A percentile compares a stretch with the other conserved stretches of the same genome.
Evolutionary conservation across 768 basidiomycete genomes (phyloP).

Genomic region (Termitomyces sp.): DNA sequence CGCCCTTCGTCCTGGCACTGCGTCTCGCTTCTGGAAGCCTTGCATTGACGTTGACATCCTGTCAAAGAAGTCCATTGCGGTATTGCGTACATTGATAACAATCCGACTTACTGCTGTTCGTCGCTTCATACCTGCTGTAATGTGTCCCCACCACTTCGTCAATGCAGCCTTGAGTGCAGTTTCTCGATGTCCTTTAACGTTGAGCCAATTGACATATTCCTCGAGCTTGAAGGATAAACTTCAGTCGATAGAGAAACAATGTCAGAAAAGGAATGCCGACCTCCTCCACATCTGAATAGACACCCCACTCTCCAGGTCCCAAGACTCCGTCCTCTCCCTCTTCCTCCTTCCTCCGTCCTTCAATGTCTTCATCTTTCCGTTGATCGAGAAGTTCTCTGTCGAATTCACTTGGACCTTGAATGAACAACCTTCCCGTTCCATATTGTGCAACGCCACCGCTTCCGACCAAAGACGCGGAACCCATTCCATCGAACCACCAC

Average conservation of each 20-base stretch:
- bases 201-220: slow-evolving; percentile 83
- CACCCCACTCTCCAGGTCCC: slow-evolving; percentile 82
- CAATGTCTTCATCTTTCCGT: slow-evolving; percentile 53
- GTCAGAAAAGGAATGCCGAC: slow-evolving; percentile 34
- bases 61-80: slow-evolving; percentile 8
- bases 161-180: slow-evolving; percentile 70
- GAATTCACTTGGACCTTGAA: slow-evolving; percentile 86
- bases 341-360: slow-evolving; percentile 61
- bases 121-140: slow-evolving; percentile 73
- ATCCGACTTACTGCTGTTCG: slow-evolving; percentile 58
- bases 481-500: slow-evolving; percentile 99
- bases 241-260: not conserved
- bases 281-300: slow-evolving; percentile 83
- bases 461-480: slow-evolving; percentile 72
- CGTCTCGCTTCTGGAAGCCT: slow-evolving; percentile 77
- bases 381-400: slow-evolving; percentile 69
- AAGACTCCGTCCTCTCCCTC: slow-evolving; percentile 77
- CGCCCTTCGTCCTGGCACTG: slow-evolving; percentile 64
- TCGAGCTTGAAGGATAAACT: slow-evolving; percentile 53
- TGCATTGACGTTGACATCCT: slow-evolving; percentile 68
- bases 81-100: not conserved
- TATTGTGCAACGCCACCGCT: slow-evolving; percentile 77
- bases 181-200: slow-evolving; percentile 88
- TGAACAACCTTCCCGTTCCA: slow-evolving; percentile 84
- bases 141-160: slow-evolving; percentile 80